phyloP scores from a whole-genome alignment of 2,329 filamentous ascomycete species.

The Fusarium sp. region DNA sequence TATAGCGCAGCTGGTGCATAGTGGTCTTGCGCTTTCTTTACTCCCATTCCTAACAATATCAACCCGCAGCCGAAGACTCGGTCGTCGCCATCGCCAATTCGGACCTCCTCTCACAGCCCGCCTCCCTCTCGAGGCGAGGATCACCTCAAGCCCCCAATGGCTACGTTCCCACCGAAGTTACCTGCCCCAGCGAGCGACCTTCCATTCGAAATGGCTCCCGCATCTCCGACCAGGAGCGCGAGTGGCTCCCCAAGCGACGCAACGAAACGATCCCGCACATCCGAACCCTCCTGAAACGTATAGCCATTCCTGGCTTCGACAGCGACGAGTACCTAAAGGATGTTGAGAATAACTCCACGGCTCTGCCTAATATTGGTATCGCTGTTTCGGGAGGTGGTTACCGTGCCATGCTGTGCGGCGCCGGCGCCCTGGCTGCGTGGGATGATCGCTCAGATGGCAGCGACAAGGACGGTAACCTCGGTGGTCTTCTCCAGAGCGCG shows the following conservation, averaged over 20 bases:
- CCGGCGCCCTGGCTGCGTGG: slow-evolving; percentile 82
- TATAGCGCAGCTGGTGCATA: background rate
- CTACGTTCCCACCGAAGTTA: slow-evolving; percentile 76
- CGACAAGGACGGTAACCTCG: slow-evolving; percentile 71
- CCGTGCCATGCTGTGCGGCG: slow-evolving; percentile 86
- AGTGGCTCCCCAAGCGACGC: slow-evolving; percentile 80
- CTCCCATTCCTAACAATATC: slow-evolving; percentile 15
- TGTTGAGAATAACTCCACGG: slow-evolving; percentile 46
- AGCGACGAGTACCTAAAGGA: slow-evolving; percentile 74
- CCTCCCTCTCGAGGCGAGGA: slow-evolving; percentile 40
- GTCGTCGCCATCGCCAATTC: slow-evolving; percentile 31
- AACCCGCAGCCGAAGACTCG: slow-evolving; percentile 27
- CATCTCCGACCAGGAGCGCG: slow-evolving; percentile 76
- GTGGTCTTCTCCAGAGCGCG: slow-evolving; percentile 82
- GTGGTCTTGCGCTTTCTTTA: background rate
- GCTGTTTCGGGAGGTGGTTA: slow-evolving; percentile 89
- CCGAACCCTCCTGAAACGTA: slow-evolving; percentile 75
- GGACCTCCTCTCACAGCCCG: slow-evolving; percentile 22
- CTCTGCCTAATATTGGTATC: slow-evolving; percentile 73
- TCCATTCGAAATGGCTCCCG: slow-evolving; percentile 70
- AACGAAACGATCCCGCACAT: slow-evolving; percentile 81
- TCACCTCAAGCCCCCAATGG: slow-evolving; percentile 56
- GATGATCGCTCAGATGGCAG: slow-evolving; percentile 74
- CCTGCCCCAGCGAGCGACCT: slow-evolving; percentile 78
- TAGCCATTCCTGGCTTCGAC: slow-evolving; percentile 83